These are phyloP conservation scores for Tetrahymena malaccensis DNA, from an alignment of 73 alveolate genomes.

Conservation along the genomic window DNA sequence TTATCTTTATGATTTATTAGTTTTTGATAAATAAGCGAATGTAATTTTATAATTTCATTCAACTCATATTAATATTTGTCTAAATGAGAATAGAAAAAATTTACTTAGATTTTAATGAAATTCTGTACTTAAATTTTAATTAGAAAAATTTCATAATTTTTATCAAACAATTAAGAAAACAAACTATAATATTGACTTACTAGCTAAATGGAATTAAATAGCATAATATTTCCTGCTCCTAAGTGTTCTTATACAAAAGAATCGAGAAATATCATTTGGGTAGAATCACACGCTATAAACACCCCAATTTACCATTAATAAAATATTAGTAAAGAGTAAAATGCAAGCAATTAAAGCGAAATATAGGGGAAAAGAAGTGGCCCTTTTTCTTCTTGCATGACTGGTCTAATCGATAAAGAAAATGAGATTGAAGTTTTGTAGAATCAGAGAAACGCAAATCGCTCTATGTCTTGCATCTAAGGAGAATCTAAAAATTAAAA, in stretches of 20 bases:
- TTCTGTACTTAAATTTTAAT: neutral
- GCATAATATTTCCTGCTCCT: slow-evolving; percentile 34
- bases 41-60: neutral
- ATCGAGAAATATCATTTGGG: neutral
- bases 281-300: neutral
- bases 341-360: neutral
- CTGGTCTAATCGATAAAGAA: neutral
- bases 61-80: neutral
- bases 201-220: slow-evolving; percentile 23
- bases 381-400: neutral
- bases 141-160: neutral
- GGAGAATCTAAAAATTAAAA: neutral
- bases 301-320: neutral
- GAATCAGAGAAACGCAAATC: neutral
- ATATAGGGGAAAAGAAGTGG: neutral
- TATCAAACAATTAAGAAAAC: neutral
- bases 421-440: neutral
- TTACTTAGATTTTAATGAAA: neutral
- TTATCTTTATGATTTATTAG: neutral
- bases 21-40: too few relatives aligned
- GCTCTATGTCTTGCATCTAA: neutral
- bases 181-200: neutral
- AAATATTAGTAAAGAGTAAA: neutral
- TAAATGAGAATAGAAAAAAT: neutral
- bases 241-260: slow-evolving; percentile 25